Percentiles rank a stretch among this genome's conserved stretches.
phyloP scores from a whole-genome alignment of 768 basidiomycete species.

The Rhodotorula paludigena region DNA sequence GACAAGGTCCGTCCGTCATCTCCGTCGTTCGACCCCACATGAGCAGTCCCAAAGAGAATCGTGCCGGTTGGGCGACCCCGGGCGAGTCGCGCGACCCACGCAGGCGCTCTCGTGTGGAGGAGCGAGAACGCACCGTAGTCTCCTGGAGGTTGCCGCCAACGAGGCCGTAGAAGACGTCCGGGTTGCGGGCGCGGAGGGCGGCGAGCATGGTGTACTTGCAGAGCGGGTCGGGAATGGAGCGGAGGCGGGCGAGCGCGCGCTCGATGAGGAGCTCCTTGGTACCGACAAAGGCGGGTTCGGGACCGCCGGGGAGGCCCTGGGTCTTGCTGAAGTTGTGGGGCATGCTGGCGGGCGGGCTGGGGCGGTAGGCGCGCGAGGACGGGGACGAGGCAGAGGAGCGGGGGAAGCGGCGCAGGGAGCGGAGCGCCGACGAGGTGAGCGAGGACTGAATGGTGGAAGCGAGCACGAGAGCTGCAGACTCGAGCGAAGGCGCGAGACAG shows the following conservation, averaged over 20 bases:
- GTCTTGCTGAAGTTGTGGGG: neutral
- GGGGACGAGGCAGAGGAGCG: neutral
- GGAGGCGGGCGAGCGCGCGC: constrained; percentile 38
- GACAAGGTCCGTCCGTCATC: too few species aligned
- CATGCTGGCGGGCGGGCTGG: neutral
- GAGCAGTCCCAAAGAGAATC: too few species aligned
- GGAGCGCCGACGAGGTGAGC: neutral
- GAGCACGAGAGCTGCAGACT: neutral
- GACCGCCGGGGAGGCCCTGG: neutral
- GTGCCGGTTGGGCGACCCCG: too few species aligned
- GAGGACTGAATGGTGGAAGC: constrained; percentile 3
- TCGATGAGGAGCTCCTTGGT: constrained; percentile 33
- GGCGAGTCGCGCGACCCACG: too few species aligned
- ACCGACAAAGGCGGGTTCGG: constrained; percentile 8
- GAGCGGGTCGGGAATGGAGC: constrained; percentile 44
- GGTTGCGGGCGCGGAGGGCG: constrained; percentile 66
- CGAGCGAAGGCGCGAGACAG: neutral
- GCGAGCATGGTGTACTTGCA: constrained; percentile 84
- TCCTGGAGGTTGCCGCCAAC: constrained; percentile 62
- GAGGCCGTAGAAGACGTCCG: constrained; percentile 69
- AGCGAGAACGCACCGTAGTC: constrained; percentile 49
- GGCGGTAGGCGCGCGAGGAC: neutral
- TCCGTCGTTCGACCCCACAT: too few species aligned
- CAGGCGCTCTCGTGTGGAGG: too few species aligned
- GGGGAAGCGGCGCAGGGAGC: neutral